Evolutionary conservation across 371 early-diverging fungal species (phyloP), one percentile per base, ranked within the genome.

Genomic region (Haplosporangium sp.): DNA sequence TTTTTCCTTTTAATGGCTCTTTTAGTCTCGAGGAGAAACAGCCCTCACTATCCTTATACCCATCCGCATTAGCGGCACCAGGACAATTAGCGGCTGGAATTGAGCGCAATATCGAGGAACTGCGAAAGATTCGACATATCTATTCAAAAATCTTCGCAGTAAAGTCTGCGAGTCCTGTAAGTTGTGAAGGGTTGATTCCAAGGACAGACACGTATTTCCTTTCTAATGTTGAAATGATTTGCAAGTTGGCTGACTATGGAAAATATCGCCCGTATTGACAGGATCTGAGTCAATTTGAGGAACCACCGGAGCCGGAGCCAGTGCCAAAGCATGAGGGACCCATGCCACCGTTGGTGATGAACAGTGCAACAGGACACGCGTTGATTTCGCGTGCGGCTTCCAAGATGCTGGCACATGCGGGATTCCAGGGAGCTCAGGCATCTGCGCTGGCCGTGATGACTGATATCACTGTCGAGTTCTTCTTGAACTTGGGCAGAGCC

Each of bases 401-500:
- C 1, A 87, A 91, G 66, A 67, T 96, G 42, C 84, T 96, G 42
- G 86, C 91, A 48, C 96, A 98, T 75, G 87, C 93, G 37, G 98
- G 98, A 13, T 98, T 96, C 84, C 96, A 98, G 80, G 90, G 89
- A 74, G 80, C 89, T 74, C 73, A 90, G 71, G 56, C 72, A 65
- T 80, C 74, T 20, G 94, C 96, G 20, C 67, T 96, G 63, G 82
- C 89, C 45, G 85, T 93, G n/a, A 65, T 95, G 57, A 90, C 92
- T 20, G 96, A 95, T 63, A 84, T 95, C 23, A 86, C 90, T 23
- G 83, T 83, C 43, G 92, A 95, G 55, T 95, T 93, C 69, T 80
- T 98, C 43, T 52, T 84, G 48, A 96, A 94, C 69, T 83, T 97
- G 21, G 96, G 96, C 14, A 91, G 89, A 73, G 94, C 94, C 2